Base-by-base conservation (phyloP, 805 yeast genomes). In the Priceomyces castillae region DNA sequence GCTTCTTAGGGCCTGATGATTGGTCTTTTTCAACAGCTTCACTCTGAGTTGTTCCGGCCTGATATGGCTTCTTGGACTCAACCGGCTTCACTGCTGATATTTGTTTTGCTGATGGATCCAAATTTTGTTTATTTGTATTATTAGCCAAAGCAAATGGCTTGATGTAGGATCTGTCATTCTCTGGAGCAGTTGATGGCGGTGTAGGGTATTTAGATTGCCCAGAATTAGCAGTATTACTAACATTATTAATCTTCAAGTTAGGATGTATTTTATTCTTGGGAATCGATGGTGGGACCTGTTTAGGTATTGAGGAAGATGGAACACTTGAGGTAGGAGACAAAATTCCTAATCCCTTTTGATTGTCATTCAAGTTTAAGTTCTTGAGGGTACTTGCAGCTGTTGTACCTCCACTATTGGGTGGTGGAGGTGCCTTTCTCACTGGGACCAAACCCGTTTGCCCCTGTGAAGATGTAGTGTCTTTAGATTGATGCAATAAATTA, bases 391-490 rank as follows among this genome's bases (percentile, higher is more conserved):
- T 22, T 10, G 19, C 26, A 19, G 34, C 20, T 25, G 22, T 19
- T 14, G 37, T 7, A 35, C 46, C 15, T 19, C 31, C 26, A 20
- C 31, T 28, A 15, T 47, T 18, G 20, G 50, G 82, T 2, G 82
- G 82, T 5, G 79, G 71, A 4, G 84, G 84, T 1, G 84, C 82
- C 45, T 67, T 70, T 61, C 84, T 69, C 51, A 64, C 64, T 6
- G 83, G 82, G 2, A 72, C 61, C 44, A 77, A 53, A n/a, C 49
- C 30, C 46, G 39, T n/a, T 46, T 44, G 33, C 31, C 42, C 34
- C 28, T 34, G 19, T 14, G 22, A 25, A 6, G 30, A n/a, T 11
- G 36, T 22, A n/a, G 46, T 23, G 14, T 46, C 43, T 9, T 49
- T 49, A 6, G 61, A 49, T 17, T 58, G 58, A 39, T 53, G 59